These are phyloP conservation scores for Aspergillus sclerotialis DNA, from an alignment of 2,329 filamentous ascomycete genomes.

Conservation along the genomic window DNA sequence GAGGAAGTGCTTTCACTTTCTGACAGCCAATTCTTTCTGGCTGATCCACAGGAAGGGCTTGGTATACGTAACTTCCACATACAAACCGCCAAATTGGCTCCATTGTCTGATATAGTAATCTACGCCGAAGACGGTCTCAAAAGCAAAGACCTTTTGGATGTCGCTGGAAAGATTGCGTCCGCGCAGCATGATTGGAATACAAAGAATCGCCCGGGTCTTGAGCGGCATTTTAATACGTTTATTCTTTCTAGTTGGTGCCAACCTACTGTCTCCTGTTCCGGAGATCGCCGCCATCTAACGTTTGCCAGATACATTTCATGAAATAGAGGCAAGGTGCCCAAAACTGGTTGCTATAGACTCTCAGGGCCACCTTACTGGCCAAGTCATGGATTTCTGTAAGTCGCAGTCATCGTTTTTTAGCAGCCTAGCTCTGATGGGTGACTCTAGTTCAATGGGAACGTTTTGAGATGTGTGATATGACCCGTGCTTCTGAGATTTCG, in stretches of 20 bases:
- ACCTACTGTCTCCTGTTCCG: conserved; percentile 5
- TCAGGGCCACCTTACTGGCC: conserved; percentile 63
- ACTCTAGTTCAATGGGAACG: conserved; percentile 71
- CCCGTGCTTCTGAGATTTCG: conserved; percentile 78
- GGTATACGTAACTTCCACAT: conserved; percentile 97
- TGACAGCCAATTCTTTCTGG: conserved; percentile 63
- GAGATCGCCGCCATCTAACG: conserved; percentile 16
- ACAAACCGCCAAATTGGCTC: conserved; percentile 78
- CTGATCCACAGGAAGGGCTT: conserved; percentile 83
- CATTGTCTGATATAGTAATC: conserved; percentile 84
- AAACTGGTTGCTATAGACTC: conserved; percentile 71
- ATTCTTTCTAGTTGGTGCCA: conserved; percentile 51
- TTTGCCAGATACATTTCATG: conserved; percentile 54
- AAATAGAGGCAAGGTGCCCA: conserved; percentile 64
- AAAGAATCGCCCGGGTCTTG: conserved; percentile 51
- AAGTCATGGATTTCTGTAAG: conserved; percentile 75
- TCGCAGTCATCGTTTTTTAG: conserved; percentile 5
- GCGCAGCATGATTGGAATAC: conserved; percentile 72
- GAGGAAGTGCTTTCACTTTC: conserved; percentile 65
- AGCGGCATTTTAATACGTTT: conserved; percentile 75
- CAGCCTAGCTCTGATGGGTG: conserved; percentile 6
- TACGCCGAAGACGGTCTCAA: conserved; percentile 68
- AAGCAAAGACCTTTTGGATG: conserved; percentile 58
- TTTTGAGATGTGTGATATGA: conserved; percentile 90
- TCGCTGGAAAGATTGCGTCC: conserved; percentile 58